Percentiles rank a stretch among this genome's conserved stretches.
Conservation (phyloP, 495 filamentous ascomycete species). For the Rostrohypoxylon terebratum region DNA sequence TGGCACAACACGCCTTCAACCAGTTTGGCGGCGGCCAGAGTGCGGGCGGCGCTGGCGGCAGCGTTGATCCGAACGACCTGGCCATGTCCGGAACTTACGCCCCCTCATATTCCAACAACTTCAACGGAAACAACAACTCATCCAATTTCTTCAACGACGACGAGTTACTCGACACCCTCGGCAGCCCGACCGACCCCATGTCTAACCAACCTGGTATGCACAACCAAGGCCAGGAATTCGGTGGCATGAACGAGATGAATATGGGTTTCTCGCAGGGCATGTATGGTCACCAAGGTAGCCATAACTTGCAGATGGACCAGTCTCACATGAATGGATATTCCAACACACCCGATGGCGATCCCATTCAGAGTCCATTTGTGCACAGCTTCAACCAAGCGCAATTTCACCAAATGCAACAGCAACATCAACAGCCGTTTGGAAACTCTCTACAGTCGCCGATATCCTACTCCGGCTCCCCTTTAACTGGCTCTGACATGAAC, state of each 20-base stretch:
- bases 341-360: constrained; percentile 86
- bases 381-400: constrained; percentile 80
- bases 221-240: constrained; percentile 63
- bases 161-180: constrained; percentile 70
- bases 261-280: constrained; percentile 60
- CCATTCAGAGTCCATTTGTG: constrained; percentile 87
- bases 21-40: constrained; percentile 72
- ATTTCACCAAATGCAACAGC: constrained; percentile 72
- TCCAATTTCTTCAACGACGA: constrained; percentile 69
- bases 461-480: constrained; percentile 63
- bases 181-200: constrained; percentile 58
- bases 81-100: constrained; percentile 68
- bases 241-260: constrained; percentile 60
- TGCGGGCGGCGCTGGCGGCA: constrained; percentile 63
- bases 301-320: constrained; percentile 59
- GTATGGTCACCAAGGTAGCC: constrained; percentile 59
- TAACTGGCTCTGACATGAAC: constrained; percentile 68
- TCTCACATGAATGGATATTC: constrained; percentile 79
- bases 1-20: constrained; percentile 71
- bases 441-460: constrained; percentile 64
- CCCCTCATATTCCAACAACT: constrained; percentile 56
- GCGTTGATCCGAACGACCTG: constrained; percentile 89
- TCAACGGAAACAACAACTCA: constrained; percentile 53
- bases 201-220: constrained; percentile 58
- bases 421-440: constrained; percentile 65